Percentiles rank a stretch among this genome's conserved stretches.
phyloP scores from a whole-genome alignment of 495 filamentous ascomycete genomes.

The Tuber melanosporum region DNA sequence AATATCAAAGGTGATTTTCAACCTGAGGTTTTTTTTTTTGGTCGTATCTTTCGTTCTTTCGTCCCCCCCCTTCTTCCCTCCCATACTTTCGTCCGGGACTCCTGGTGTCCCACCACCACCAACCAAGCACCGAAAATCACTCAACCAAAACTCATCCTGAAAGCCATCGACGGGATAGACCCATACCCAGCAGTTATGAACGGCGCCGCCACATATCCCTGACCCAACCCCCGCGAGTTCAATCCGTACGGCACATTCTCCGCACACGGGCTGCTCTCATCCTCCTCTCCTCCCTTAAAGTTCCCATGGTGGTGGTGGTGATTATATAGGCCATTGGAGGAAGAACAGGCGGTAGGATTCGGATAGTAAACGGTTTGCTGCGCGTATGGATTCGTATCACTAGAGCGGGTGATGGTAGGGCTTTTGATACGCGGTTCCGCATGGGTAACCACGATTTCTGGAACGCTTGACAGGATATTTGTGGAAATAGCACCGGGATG shows the following conservation, averaged over 20 bases:
- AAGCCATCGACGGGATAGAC: background rate
- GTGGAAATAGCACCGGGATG: background rate
- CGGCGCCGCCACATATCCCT: background rate
- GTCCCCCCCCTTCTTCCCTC: too few species aligned
- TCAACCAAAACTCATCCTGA: background rate
- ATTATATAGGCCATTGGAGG: background rate
- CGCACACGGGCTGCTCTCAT: background rate
- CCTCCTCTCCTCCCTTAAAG: background rate
- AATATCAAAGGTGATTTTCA: background rate
- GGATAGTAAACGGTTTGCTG: background rate
- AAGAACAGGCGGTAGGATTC: background rate
- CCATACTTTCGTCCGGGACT: too few species aligned
- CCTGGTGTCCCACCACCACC: background rate
- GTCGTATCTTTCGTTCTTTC: background rate
- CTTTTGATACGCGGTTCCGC: background rate
- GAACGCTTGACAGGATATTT: background rate
- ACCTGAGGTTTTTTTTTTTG: background rate
- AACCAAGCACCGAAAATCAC: background rate
- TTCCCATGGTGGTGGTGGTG: background rate
- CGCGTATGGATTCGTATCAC: background rate
- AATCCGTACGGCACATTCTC: background rate
- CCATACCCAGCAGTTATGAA: background rate
- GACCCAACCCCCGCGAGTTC: background rate
- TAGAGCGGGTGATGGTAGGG: background rate
- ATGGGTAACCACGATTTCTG: conserved; percentile 21